Percentiles rank a stretch among this genome's conserved stretches.
phyloP scores from a whole-genome alignment of 2,329 filamentous ascomycete genomes.

The Celoporthe dispersa region DNA sequence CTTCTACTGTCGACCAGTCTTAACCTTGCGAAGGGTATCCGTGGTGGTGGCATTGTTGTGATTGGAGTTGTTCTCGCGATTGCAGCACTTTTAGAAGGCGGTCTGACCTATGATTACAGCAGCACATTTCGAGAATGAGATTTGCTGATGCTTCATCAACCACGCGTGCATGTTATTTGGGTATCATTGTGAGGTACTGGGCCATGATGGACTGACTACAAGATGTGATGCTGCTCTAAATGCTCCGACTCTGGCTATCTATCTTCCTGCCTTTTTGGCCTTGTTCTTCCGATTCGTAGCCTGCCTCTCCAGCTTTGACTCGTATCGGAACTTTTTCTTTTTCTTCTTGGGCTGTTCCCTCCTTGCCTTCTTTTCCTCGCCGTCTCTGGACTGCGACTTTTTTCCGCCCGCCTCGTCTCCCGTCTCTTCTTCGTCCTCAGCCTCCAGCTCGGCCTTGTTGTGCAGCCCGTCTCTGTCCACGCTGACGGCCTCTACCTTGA shows the following conservation, averaged over 20 bases:
- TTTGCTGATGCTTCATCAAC: slow-evolving; percentile 26
- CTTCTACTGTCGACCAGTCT: slow-evolving; percentile 8
- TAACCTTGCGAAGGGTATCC: slow-evolving; percentile 16
- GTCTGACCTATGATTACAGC: slow-evolving; percentile 24
- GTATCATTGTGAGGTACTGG: slow-evolving; percentile 23
- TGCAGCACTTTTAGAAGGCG: slow-evolving; percentile 29
- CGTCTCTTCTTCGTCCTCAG: slow-evolving; percentile 41
- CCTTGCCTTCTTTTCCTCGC: slow-evolving; percentile 52
- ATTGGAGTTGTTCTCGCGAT: slow-evolving; percentile 24
- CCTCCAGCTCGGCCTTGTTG: slow-evolving; percentile 51
- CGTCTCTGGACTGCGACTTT: slow-evolving; percentile 34
- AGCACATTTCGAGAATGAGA: slow-evolving; percentile 27
- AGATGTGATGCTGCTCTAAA: background rate
- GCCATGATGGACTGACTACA: background rate
- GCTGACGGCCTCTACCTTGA: slow-evolving; percentile 88
- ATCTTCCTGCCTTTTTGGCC: slow-evolving; percentile 58
- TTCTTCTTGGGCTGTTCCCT: slow-evolving; percentile 71
- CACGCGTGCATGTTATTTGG: slow-evolving; percentile 8
- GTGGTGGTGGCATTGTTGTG: slow-evolving; percentile 26
- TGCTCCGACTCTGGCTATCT: slow-evolving; percentile 22
- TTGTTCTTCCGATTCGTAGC: slow-evolving; percentile 72
- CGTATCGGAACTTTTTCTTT: slow-evolving; percentile 92
- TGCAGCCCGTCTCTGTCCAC: slow-evolving; percentile 75
- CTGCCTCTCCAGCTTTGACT: slow-evolving; percentile 84
- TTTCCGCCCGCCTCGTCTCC: slow-evolving; percentile 39